Conservation (phyloP, 768 basidiomycete genomes). For the Leucosporidium yakuticum region DNA sequence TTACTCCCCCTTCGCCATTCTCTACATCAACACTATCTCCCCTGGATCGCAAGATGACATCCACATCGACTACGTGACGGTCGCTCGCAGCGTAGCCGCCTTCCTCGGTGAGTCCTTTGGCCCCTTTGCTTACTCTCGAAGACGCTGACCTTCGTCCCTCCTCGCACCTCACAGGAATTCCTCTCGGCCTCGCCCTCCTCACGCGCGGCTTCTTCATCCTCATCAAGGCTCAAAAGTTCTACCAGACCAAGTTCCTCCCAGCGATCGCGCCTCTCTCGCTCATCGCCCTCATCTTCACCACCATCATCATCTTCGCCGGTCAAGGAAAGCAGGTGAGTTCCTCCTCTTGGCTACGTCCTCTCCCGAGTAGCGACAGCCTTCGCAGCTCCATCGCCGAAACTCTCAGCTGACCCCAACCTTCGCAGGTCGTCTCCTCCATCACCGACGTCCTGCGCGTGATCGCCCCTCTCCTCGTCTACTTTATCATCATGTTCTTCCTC, state of each 20-base stretch:
- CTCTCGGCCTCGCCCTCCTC: slow-evolving; percentile 62
- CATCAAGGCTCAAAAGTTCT: slow-evolving; percentile 45
- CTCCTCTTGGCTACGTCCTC: slow-evolving; percentile 47
- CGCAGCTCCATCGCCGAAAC: slow-evolving; percentile 41
- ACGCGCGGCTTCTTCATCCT: slow-evolving; percentile 58
- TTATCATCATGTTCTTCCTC: slow-evolving; percentile 59
- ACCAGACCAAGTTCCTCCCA: slow-evolving; percentile 55
- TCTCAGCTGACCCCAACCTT: slow-evolving; percentile 50
- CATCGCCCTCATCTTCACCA: slow-evolving; percentile 72
- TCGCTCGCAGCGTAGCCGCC: slow-evolving; percentile 58
- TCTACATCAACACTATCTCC: slow-evolving; percentile 68
- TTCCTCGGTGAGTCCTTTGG: slow-evolving; percentile 52
- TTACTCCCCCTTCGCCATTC: slow-evolving; percentile 64
- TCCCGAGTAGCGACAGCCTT: neutral
- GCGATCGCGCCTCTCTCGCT: slow-evolving; percentile 63
- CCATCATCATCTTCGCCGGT: slow-evolving; percentile 67
- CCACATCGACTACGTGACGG: slow-evolving; percentile 55
- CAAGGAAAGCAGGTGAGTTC: slow-evolving; percentile 47
- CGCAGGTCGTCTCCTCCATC: slow-evolving; percentile 24
- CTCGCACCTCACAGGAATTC: slow-evolving; percentile 76
- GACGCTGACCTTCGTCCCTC: neutral
- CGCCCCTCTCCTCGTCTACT: slow-evolving; percentile 62
- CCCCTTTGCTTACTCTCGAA: neutral
- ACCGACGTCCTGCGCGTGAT: slow-evolving; percentile 65
- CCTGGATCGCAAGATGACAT: slow-evolving; percentile 40